Evolutionary conservation across 768 basidiomycete genomes (phyloP), one percentile per base, ranked within the genome.

Genomic region (Calvatia gigantea): DNA sequence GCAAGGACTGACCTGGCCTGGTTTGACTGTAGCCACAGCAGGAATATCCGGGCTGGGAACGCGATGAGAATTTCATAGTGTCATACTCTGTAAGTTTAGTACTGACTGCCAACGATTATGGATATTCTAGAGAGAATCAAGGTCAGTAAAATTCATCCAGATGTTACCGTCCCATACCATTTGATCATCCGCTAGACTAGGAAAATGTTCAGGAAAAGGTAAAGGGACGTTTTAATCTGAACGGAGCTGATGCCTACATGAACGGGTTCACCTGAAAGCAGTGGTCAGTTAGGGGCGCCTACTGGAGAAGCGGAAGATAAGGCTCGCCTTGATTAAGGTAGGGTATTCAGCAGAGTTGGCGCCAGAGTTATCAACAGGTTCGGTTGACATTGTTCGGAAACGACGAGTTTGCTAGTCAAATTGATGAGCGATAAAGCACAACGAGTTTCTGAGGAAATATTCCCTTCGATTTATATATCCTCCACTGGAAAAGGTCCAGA

Each of bases 21-120:
- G 84, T 60, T 86, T 83, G 5, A 86, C 84, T 0, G 81, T 82
- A 0, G 70, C 81, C 32, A 80, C 64, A 0, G 86, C 64, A n/a
- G 85, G 84, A 48, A 87, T 87, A 58, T 84, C 83, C 0, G 83
- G 85, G 61, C 84, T 53, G 27, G 11, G 21, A 4, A 14, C 84
- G 52, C 29, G 47, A 47, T n/a, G 12, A n/a, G n/a, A n/a, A n/a
- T n/a, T n/a, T 19, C 21, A 29, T n/a, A 2, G 11, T n/a, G 21
- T 14, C 6, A 12, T 28, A 44, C 6, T 2, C 12, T 32, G 1
- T 23, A 6, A 3, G 32, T n/a, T n/a, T n/a, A n/a, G n/a, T n/a
- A 12, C 86, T 66, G 69, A 87, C 85, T 87, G 86, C 86, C 86
- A 87, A 44, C 86, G 83, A 64, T 87, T 87, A 61, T 87, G 86